A percentile compares a stretch with the other conserved stretches of the same genome.
phyloP scores from a whole-genome alignment of 257 asterid species.

The Solanum tarijense region DNA sequence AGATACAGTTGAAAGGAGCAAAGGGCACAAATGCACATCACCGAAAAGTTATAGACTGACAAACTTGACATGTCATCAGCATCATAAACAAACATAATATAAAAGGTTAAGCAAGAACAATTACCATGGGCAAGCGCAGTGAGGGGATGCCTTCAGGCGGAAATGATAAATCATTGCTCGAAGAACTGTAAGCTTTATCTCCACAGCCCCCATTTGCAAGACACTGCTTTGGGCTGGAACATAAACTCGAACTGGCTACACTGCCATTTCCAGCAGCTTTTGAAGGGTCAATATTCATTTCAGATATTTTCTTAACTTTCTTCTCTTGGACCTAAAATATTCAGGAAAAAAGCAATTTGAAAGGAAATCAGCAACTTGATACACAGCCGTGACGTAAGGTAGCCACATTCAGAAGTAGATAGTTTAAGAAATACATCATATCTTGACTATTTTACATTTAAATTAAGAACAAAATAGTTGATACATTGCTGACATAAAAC shows the following conservation, averaged over 20 bases:
- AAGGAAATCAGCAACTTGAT: neutral
- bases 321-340: constrained; percentile 66
- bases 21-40: neutral
- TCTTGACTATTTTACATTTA: neutral
- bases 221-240: constrained; percentile 39
- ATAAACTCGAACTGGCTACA: constrained; percentile 36
- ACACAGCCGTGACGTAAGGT: neutral
- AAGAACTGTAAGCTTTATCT: constrained; percentile 31
- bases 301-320: constrained; percentile 57
- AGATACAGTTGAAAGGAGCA: neutral
- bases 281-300: constrained; percentile 34
- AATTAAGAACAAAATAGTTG: neutral
- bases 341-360: neutral
- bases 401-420: neutral
- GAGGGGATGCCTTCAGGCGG: constrained; percentile 46
- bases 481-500: neutral
- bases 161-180: constrained; percentile 34
- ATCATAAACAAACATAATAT: neutral
- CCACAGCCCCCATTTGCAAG: constrained; percentile 49
- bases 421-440: neutral
- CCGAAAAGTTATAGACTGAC: neutral
- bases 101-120: constrained; percentile 33
- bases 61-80: neutral
- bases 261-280: constrained; percentile 45
- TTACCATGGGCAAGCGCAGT: constrained; percentile 70